Conservation (phyloP, 208 protist species). For the Histomonas meleagridis region DNA sequence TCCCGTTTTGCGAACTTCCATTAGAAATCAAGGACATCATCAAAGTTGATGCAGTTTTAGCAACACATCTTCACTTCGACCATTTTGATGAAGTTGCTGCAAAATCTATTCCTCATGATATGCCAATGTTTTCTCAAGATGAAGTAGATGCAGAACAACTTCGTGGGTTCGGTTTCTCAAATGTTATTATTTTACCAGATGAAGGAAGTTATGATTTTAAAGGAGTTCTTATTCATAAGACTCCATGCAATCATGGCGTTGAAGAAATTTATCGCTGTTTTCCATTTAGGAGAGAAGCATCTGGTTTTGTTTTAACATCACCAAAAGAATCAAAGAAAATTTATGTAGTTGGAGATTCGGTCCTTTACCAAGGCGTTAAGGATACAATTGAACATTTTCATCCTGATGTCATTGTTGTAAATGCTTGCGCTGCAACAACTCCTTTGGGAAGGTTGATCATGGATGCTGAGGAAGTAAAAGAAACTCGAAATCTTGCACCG, state of each 20-base stretch:
- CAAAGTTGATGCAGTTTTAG: neutral
- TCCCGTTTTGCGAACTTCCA: neutral
- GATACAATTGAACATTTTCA: neutral
- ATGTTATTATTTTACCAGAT: neutral
- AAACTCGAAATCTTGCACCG: no score
- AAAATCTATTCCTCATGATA: neutral
- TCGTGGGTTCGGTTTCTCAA: neutral
- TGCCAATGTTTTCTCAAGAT: neutral
- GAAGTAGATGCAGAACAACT: neutral
- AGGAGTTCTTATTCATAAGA: neutral
- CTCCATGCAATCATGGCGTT: neutral
- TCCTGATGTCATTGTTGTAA: neutral
- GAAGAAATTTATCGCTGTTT: neutral
- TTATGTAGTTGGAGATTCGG: neutral
- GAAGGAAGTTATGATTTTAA: neutral
- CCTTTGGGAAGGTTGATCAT: neutral
- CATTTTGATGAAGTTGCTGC: neutral
- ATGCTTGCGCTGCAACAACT: neutral
- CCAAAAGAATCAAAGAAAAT: neutral
- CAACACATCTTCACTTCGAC: neutral
- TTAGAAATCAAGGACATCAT: neutral
- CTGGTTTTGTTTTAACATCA: neutral
- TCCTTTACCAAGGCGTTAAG: neutral
- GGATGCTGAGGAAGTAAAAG: neutral
- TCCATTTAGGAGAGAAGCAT: neutral